Conservation (phyloP, 2,329 filamentous ascomycete genomes). For the Zymoseptoria tritici region DNA sequence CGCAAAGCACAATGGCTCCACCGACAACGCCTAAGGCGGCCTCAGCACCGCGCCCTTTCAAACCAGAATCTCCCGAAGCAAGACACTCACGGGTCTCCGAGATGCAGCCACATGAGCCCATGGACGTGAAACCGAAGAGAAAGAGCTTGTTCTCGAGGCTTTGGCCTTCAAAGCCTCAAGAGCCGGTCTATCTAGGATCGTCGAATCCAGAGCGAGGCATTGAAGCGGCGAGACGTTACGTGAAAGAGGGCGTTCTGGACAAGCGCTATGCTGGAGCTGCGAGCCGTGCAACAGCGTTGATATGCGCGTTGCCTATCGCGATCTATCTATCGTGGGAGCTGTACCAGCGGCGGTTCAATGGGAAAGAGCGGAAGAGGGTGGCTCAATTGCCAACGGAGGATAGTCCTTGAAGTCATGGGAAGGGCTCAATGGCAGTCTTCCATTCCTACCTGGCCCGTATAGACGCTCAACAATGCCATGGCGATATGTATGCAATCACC, state of each 20-base stretch:
- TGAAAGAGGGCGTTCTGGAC: constrained; percentile 20
- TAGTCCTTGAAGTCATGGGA: constrained; percentile 3
- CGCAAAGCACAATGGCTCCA: not conserved
- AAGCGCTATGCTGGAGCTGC: constrained; percentile 21
- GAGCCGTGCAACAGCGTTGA: constrained; percentile 16
- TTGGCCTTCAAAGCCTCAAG: not conserved
- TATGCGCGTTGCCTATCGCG: constrained; percentile 22
- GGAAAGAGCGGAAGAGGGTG: constrained; percentile 22
- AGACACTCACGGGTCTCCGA: not conserved
- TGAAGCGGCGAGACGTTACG: constrained; percentile 17
- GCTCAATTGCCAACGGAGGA: not conserved
- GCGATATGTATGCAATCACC: constrained; percentile 46
- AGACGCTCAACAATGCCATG: constrained; percentile 38
- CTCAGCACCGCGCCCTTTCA: not conserved
- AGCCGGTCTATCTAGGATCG: constrained; percentile 3
- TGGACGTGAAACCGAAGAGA: not conserved
- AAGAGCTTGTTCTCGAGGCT: not conserved
- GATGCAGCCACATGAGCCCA: not conserved
- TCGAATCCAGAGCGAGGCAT: constrained; percentile 16
- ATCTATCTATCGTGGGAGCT: constrained; percentile 23
- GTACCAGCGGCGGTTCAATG: constrained; percentile 22
- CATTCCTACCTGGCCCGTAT: constrained; percentile 1
- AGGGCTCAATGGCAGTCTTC: not conserved
- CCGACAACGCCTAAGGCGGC: not conserved
- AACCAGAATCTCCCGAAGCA: not conserved